Base-by-base conservation (phyloP, 2,329 filamentous ascomycete species). In the Uncinocarpus reesii region DNA sequence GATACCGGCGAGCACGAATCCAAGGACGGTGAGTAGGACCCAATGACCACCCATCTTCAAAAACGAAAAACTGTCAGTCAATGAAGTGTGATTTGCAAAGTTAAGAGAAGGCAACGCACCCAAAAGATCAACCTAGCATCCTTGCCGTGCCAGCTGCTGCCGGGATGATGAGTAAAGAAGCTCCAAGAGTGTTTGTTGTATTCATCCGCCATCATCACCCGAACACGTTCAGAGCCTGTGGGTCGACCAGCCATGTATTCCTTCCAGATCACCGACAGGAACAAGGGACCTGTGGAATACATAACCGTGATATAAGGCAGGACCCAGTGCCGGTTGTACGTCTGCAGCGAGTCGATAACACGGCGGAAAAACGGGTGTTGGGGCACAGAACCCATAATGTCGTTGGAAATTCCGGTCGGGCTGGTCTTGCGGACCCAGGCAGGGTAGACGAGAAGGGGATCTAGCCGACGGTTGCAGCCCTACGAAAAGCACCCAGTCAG, bases 371-470 rank as follows among this genome's bases (percentile, higher is more conserved):
- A 86, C 0, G 83, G 83, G 57, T 89, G 85, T 52, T 79, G 74
- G 0, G 81, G 79, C 0, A 84, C 74, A 13, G 83, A 69, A 42
- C 83, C 83, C 83, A 89, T 87, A 34, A 81, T 81, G 59, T 89
- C 84, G 69, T 89, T 89, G 55, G 81, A 84, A 56, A 89, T 85
- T 53, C 84, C 84, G 1, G 84, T 89, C 1, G 85, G 85, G 2
- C 76, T 69, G 0, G 85, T 89, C 54, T 79, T 78, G 55, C 82
- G 79, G 11, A 84, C 72, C 76, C 80, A 86, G 35, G 82, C 80
- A 15, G 79, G 78, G 64, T 84, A 86, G 43, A 73, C 71, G 49
- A 83, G 77, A 11, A 84, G 73, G 46, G 81, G 80, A 58, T 85
- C 82, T 41, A 85, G 73, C 42, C 76, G 75, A 50, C 79, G 76